These are phyloP conservation scores for Candida cerambycidarum DNA, from an alignment of 805 yeast genomes.

Conservation along the genomic window DNA sequence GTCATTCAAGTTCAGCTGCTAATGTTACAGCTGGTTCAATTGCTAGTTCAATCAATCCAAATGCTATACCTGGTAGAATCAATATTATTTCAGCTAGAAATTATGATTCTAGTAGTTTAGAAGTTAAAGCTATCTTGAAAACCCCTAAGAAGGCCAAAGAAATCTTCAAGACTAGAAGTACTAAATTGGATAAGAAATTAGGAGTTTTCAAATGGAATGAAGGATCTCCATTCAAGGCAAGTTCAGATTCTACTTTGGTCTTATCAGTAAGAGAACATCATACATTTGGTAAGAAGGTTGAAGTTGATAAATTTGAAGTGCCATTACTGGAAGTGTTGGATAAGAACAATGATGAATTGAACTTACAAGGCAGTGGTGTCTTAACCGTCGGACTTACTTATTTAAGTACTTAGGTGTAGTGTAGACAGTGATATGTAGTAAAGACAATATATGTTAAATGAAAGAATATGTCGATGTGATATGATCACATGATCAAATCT, in stretches of 20 bases:
- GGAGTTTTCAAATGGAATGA: constrained; percentile 61
- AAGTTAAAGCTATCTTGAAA: constrained; percentile 55
- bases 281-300: constrained; percentile 67
- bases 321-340: constrained; percentile 51
- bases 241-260: constrained; percentile 56
- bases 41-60: constrained; percentile 35
- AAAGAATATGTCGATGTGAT: too few relatives aligned
- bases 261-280: constrained; percentile 68
- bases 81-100: constrained; percentile 50
- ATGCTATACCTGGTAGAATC: constrained; percentile 53
- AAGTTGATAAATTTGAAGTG: constrained; percentile 59
- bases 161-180: constrained; percentile 61
- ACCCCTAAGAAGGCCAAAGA: constrained; percentile 51
- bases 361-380: constrained; percentile 37
- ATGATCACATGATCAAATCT: too few relatives aligned
- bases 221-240: constrained; percentile 63
- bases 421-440: background rate
- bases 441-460: background rate
- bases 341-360: constrained; percentile 39
- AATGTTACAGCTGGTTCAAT: constrained; percentile 29
- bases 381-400: constrained; percentile 42
- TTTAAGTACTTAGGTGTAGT: constrained; percentile 1
- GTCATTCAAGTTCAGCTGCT: constrained; percentile 23
- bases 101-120: constrained; percentile 38
- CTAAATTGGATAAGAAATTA: constrained; percentile 43